Percentiles rank a stretch among this genome's conserved stretches.
These are phyloP conservation scores for Artemisia annua DNA, from an alignment of 129 eudicot species.

Conservation along the genomic window DNA sequence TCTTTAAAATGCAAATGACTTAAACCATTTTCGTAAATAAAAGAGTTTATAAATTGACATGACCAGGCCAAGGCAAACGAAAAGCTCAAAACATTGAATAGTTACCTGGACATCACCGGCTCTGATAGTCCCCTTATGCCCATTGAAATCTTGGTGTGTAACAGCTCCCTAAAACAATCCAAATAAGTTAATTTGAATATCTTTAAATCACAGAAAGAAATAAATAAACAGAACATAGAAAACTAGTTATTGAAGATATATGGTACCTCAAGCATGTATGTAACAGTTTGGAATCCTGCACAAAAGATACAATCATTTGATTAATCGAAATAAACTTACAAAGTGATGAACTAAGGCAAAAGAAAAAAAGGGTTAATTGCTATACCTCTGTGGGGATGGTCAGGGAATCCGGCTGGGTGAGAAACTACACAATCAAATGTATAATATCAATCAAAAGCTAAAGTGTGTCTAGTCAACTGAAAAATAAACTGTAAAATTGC, in stretches of 20 bases:
- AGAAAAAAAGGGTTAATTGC: background rate
- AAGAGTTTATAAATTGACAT: too few species aligned
- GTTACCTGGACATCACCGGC: conserved; percentile 90
- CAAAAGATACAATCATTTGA: background rate
- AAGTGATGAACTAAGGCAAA: background rate
- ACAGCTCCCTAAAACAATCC: conserved; percentile 58
- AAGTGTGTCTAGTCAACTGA: too few species aligned
- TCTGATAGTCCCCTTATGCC: conserved; percentile 78
- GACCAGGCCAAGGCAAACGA: too few species aligned
- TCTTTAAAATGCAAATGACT: too few species aligned
- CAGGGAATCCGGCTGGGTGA: conserved; percentile 95
- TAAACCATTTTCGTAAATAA: too few species aligned
- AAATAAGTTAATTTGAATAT: background rate
- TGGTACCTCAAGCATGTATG: conserved; percentile 84
- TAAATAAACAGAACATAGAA: background rate
- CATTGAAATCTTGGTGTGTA: conserved; percentile 91
- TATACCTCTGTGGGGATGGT: conserved; percentile 95
- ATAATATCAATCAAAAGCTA: background rate
- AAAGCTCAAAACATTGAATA: background rate
- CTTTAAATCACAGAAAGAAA: background rate
- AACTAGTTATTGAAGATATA: background rate
- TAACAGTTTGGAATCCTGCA: conserved; percentile 91
- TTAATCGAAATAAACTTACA: background rate
- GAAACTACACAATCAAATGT: conserved; percentile 47
- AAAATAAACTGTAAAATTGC: too few species aligned